phyloP scores from a whole-genome alignment of 1,284 basidiomycete species.

The Marasmius sp. region DNA sequence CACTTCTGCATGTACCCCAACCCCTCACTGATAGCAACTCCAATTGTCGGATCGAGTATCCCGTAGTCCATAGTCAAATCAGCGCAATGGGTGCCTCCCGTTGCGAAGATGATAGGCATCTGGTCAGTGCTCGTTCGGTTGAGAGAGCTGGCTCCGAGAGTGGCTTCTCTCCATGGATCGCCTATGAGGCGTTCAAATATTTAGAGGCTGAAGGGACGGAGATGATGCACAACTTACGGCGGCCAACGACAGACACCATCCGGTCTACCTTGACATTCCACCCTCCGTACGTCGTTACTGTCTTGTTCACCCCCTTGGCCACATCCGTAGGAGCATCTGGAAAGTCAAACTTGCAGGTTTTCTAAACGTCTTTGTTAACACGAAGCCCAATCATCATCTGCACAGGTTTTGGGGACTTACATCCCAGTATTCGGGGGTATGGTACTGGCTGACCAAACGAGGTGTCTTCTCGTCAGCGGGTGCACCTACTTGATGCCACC shows the following conservation, averaged over 20 bases:
- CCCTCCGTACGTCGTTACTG: not conserved
- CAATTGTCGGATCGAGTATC: no score
- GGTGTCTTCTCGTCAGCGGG: conserved; percentile 31
- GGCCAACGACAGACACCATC: not conserved
- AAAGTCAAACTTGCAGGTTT: not conserved
- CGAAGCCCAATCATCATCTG: no score
- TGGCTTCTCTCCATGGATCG: not conserved
- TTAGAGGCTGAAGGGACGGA: no score
- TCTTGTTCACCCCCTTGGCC: not conserved
- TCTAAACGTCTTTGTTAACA: no score
- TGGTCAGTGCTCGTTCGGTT: not conserved
- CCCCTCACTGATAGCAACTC: no score
- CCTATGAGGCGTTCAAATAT: no score
- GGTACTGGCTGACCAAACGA: not conserved
- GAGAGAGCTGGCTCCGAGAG: not conserved
- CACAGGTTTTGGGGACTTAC: not conserved
- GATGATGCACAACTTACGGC: not conserved
- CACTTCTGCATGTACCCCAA: no score
- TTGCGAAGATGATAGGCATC: not conserved
- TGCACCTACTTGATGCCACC: conserved; percentile 60
- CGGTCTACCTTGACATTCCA: not conserved
- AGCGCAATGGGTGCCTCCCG: not conserved
- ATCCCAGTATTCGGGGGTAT: no score
- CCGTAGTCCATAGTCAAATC: not conserved
- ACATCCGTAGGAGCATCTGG: not conserved